Evolutionary conservation across 148 eudicot genomes (phyloP).

Genomic region (Amaranthus palmeri): DNA sequence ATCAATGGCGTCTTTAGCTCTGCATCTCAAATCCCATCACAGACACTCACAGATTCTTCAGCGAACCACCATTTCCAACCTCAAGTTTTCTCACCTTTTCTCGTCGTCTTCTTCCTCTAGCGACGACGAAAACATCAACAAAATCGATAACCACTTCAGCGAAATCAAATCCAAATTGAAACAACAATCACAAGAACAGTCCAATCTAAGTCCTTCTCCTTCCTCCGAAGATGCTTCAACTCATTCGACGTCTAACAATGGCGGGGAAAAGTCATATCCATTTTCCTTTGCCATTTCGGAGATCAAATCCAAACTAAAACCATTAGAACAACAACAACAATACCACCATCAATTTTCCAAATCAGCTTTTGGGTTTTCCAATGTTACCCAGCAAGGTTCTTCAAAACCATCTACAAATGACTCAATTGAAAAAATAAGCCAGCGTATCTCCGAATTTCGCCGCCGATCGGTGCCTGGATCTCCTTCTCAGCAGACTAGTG

Average conservation of each 20-base stretch:
- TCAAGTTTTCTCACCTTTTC: conserved; percentile 28
- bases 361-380: neutral
- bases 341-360: conserved; percentile 10
- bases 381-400: neutral
- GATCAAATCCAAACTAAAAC: conserved; percentile 43
- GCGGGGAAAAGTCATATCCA: conserved; percentile 14
- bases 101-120: conserved; percentile 42
- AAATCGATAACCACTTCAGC: conserved; percentile 20
- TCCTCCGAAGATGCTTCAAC: no score
- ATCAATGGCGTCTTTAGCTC: conserved; percentile 54
- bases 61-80: conserved; percentile 2
- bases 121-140: conserved; percentile 7
- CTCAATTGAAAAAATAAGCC: conserved; percentile 35
- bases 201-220: no score
- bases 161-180: conserved; percentile 8
- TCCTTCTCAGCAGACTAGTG: conserved; percentile 12
- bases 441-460: conserved; percentile 40
- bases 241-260: neutral
- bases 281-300: conserved; percentile 31
- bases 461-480: conserved; percentile 22
- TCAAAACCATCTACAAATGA: conserved; percentile 1
- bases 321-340: conserved; percentile 21
- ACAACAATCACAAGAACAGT: neutral
- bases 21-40: conserved; percentile 34
- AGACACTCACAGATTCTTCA: conserved; percentile 15